Base-by-base conservation (phyloP, 2,329 filamentous ascomycete genomes). In the Aspergillus awamori region DNA sequence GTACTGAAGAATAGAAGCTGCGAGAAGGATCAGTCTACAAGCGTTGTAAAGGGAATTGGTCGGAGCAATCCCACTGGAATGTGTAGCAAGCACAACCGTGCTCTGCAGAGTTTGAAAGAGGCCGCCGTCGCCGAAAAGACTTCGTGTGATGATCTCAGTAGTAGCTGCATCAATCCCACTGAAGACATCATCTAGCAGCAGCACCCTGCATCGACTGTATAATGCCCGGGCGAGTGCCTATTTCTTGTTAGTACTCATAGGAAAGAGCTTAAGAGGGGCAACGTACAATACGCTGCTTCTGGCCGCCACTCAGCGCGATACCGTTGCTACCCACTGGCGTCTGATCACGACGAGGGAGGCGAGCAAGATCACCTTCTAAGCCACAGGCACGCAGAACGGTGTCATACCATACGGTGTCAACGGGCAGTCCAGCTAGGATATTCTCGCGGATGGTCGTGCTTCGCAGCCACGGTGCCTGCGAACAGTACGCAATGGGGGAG, bases 121-220 rank as follows among this genome's bases (percentile, higher is more conserved):
- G 2, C 52, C 52, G 5, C 8, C 11, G 10, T 28, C 11, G 5
- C 22, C 38, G 8, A 54, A 33, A 6, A 82, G 67, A 17, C 71
- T 72, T 55, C 75, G 64, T 75, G 78, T 15, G 81, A 26, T 75
- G 8, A 70, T 66, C 17, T 76, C 74, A 33, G 77, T 77, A 3
- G 78, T 7, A 7, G 26, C 26, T 26, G 26, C 26, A 26, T 82
- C 80, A 5, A 82, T 71, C 0, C 78, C 79, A 60, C 75, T 79
- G 38, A 82, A 76, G n/a, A 77, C 74, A 63, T 82, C 80, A 63
- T 82, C 80, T 7, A 82, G 72, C n/a, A 82, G 68, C 15, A 81
- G 62, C 8, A 80, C 71, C 24, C 75, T 68, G 20, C 72, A 73
- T 54, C 76, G 73, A n/a, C 78, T 74, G 61, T 82, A 82, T 8